Evolutionary conservation across 352 stramenopile genomes (phyloP).

Genomic region (Elongisporangium undulatum): DNA sequence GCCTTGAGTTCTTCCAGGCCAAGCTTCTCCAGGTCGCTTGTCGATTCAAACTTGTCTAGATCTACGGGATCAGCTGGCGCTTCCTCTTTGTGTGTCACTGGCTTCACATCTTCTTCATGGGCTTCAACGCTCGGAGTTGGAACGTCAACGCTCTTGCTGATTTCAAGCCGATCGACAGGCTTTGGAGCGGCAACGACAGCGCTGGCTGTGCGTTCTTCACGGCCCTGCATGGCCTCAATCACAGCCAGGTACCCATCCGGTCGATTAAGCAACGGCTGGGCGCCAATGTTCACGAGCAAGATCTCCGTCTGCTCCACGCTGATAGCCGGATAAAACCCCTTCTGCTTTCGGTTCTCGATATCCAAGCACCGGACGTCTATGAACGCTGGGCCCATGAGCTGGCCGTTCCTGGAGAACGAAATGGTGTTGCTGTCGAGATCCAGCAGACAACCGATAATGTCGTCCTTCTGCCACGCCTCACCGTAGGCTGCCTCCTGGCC

Average conservation of each 20-base stretch:
- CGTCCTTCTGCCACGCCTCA: conserved; percentile 61
- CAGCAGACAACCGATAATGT: conserved; percentile 87
- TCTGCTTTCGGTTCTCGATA: conserved; percentile 8
- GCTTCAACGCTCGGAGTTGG: neutral
- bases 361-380: conserved; percentile 9
- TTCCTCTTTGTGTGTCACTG: conserved; percentile 8
- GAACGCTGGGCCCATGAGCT: conserved; percentile 60
- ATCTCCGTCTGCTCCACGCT: conserved; percentile 82
- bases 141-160: neutral
- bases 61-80: conserved; percentile 28
- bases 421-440: conserved; percentile 71
- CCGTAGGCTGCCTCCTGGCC: conserved; percentile 65
- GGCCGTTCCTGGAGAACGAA: conserved; percentile 84
- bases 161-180: neutral
- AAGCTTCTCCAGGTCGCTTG: conserved; percentile 77
- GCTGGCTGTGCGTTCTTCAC: neutral
- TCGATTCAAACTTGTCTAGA: conserved; percentile 46
- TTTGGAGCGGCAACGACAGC: neutral
- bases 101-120: neutral
- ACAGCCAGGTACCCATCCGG: conserved; percentile 38
- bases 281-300: conserved; percentile 82
- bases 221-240: conserved; percentile 24
- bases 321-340: conserved; percentile 73
- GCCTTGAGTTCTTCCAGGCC: conserved; percentile 91
- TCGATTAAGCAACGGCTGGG: conserved; percentile 61